Conservation (phyloP, 2,329 filamentous ascomycete species). For the Penicillium sp. region DNA sequence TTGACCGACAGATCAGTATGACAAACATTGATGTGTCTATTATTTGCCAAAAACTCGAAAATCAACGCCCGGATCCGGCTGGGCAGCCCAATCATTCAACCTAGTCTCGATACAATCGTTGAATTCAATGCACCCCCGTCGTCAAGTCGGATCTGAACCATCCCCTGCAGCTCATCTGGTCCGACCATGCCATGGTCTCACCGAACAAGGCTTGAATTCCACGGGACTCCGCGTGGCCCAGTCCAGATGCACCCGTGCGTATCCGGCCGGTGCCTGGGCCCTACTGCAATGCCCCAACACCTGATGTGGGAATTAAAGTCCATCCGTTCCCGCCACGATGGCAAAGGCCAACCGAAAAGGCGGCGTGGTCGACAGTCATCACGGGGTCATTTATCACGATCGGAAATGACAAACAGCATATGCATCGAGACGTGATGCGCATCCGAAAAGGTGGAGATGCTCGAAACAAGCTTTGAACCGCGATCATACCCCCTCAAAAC, state of each 20-base stretch:
- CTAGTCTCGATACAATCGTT: no score
- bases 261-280: no score
- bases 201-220: neutral
- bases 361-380: neutral
- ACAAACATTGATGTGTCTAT: no score
- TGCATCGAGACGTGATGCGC: neutral
- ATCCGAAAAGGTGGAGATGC: neutral
- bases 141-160: neutral
- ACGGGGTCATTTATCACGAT: neutral
- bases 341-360: neutral
- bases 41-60: no score
- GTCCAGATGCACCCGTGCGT: no score
- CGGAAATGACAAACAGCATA: neutral
- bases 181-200: neutral
- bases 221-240: no score
- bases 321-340: no score
- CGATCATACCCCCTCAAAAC: slow-evolving; percentile 3
- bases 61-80: no score
- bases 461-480: slow-evolving; percentile 2
- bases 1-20: no score
- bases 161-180: neutral
- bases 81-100: no score
- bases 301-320: no score
- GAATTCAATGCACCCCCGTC: neutral
- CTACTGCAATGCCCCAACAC: no score